phyloP scores from a whole-genome alignment of 208 protist genomes.

The Crithidia acanthocephali region DNA sequence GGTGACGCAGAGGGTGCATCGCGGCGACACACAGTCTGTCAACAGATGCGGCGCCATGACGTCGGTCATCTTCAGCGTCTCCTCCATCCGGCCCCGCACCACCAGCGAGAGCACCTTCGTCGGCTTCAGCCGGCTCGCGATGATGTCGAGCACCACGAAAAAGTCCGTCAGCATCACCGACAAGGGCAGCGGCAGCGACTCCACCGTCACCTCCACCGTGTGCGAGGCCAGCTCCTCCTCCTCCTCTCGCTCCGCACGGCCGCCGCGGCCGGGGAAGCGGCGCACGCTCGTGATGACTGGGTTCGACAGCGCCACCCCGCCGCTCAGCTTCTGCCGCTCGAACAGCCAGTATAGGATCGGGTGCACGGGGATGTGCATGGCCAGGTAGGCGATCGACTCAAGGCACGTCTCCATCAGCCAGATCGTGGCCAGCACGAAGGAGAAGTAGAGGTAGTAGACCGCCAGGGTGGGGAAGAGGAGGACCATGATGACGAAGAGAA shows the following conservation, averaged over 20 bases:
- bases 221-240: conserved; percentile 41
- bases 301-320: conserved; percentile 46
- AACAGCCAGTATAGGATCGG: conserved; percentile 61
- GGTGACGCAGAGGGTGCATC: conserved; percentile 42
- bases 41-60: conserved; percentile 66
- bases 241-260: conserved; percentile 13
- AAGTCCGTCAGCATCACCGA: conserved; percentile 66
- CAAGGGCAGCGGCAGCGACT: conserved; percentile 51
- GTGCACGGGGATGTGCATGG: conserved; percentile 71
- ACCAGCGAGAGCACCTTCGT: conserved; percentile 43
- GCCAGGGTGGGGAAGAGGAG: conserved; percentile 93
- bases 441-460: conserved; percentile 95
- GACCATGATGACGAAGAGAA: conserved; percentile 89
- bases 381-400: conserved; percentile 50
- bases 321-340: conserved; percentile 28
- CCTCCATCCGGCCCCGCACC: conserved; percentile 32
- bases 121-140: conserved; percentile 40
- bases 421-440: conserved; percentile 63
- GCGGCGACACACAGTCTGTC: conserved; percentile 52
- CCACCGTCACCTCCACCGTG: conserved; percentile 72
- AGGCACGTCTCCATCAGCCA: conserved; percentile 63
- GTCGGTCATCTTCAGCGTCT: conserved; percentile 40
- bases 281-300: conserved; percentile 52
- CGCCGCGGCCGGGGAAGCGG: conserved; percentile 17
- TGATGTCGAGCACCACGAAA: conserved; percentile 51